Evolutionary conservation across 148 eudicot species (phyloP), one percentile per base, ranked within the genome.

Genomic region (Camellia granthamiana): DNA sequence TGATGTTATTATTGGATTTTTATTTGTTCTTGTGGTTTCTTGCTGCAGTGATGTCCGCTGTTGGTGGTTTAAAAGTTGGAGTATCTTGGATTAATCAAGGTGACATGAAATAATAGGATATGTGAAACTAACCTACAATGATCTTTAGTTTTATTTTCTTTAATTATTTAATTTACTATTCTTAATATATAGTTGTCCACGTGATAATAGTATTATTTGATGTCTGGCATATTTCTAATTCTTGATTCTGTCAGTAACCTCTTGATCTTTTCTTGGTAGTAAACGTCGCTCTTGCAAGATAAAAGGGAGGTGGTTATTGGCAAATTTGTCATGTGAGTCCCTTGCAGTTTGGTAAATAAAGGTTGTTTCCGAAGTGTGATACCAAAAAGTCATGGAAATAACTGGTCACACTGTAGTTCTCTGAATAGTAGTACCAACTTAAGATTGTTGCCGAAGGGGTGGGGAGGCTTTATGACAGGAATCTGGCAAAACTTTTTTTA

Each of bases 61-160:
- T 96, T 84, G 98, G 89, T 73, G 99, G 99, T 85, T 81, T 96
- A 76, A 89, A 89, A 79, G 89, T 96, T 80, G 95, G 95, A 88
- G 85, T 94, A 79, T 81, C 97, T 67, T 88, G 88, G 58, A 74
- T 94, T 30, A 77, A 87, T 66, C 88, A 92, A 86, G 99, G 99
- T 96, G 84, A 89, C 43, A 55, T 58, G 63, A 68, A 11, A 41
- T 58, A 44, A 30, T n/a, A 76, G 71, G 19, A 62, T 19, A 72
- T 43, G 13, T 38, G 43, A 56, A 54, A 6, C 60, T 60, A 56
- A 54, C 11, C 60, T 60, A 56, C 47, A 5, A 15, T 44, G 54
- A 73, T 21, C 11, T 5, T 58, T 23, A 42, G 23, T 63, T 21
- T 30, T 7, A 16, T 15, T 62, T 74, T 42, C 19, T 10, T 68